These are phyloP conservation scores for Pichia sp. DNA, from an alignment of 1,139 yeast genomes.

Conservation along the genomic window DNA sequence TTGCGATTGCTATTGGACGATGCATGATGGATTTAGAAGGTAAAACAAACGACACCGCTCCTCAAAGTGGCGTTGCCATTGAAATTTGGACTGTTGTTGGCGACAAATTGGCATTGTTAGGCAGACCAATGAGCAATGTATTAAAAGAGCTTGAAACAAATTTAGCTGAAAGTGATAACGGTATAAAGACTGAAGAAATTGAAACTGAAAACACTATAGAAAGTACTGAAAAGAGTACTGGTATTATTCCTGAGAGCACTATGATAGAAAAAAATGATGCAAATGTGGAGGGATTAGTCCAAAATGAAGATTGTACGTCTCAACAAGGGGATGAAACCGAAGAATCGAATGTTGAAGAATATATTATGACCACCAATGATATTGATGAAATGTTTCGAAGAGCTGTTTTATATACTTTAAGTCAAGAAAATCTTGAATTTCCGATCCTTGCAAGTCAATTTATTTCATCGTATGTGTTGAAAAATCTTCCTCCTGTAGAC, in stretches of 20 bases:
- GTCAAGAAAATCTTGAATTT: constrained; percentile 46
- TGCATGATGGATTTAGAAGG: constrained; percentile 45
- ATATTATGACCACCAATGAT: constrained; percentile 52
- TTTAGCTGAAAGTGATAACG: not conserved
- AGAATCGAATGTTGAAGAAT: constrained; percentile 24
- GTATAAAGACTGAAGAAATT: not conserved
- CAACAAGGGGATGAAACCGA: constrained; percentile 2
- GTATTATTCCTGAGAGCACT: not conserved
- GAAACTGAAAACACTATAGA: constrained; percentile 9
- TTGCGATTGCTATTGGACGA: constrained; percentile 70
- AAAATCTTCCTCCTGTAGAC: constrained; percentile 56
- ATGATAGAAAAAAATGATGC: not conserved
- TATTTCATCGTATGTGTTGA: constrained; percentile 61
- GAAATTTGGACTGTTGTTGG: constrained; percentile 46
- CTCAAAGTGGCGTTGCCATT: constrained; percentile 62
- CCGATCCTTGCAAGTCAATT: constrained; percentile 71
- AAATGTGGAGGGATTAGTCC: no score
- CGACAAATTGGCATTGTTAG: constrained; percentile 46
- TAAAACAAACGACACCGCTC: constrained; percentile 26
- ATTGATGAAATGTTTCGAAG: constrained; percentile 71
- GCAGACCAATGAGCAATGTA: constrained; percentile 25
- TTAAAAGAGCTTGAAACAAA: constrained; percentile 1
- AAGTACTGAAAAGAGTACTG: constrained; percentile 10
- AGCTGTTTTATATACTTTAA: constrained; percentile 62
- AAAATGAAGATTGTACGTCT: no score